Evolutionary conservation across 805 yeast species (phyloP).

Genomic region (Cyberlindnera saturnus): DNA sequence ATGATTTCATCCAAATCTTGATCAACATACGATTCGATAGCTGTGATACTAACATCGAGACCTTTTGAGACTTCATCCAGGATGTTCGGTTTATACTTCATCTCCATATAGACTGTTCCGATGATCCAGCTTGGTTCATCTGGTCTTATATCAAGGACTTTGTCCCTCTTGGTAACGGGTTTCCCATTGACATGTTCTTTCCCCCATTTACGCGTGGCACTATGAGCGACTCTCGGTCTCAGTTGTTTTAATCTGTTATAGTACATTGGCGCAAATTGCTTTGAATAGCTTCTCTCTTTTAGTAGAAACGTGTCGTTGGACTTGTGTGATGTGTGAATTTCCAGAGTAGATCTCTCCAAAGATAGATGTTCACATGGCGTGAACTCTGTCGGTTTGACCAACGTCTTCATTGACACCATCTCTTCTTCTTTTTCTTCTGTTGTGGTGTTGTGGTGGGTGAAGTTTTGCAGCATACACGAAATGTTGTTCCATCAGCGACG

Average conservation of each 20-base stretch:
- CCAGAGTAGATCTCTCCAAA: background rate
- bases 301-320: constrained; percentile 6
- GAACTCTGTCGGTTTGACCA: background rate
- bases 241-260: constrained; percentile 43
- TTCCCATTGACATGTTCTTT: constrained; percentile 35
- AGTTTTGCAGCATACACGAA: too few relatives aligned
- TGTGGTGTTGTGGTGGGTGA: background rate
- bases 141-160: constrained; percentile 55
- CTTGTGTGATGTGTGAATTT: constrained; percentile 7
- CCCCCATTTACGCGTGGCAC: constrained; percentile 53
- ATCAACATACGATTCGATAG: constrained; percentile 43
- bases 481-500: too few relatives aligned
- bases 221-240: constrained; percentile 38
- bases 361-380: background rate
- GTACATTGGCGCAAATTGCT: constrained; percentile 57
- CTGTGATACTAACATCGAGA: constrained; percentile 34
- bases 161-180: constrained; percentile 34
- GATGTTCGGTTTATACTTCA: constrained; percentile 81
- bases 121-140: constrained; percentile 71
- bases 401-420: background rate
- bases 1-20: constrained; percentile 53
- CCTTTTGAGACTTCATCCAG: constrained; percentile 68
- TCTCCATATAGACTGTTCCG: constrained; percentile 82
- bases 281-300: constrained; percentile 37
- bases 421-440: background rate